Percentiles rank a stretch among this genome's conserved stretches.
Conservation (phyloP, 352 stramenopile species). For the Phytophthora cajani region DNA sequence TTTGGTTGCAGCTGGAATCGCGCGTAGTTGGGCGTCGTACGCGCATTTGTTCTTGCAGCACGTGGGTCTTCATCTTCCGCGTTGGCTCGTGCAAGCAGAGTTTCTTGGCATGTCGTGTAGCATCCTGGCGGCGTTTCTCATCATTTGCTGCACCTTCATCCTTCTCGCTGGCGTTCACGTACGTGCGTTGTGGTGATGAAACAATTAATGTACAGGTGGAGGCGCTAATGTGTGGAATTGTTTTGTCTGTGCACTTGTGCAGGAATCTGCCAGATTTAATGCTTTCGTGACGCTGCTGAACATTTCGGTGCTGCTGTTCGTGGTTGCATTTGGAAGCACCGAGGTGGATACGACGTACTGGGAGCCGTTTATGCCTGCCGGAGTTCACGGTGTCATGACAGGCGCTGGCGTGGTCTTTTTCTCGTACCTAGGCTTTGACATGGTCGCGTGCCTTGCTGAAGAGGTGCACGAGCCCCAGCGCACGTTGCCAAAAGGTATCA, state of each 20-base stretch:
- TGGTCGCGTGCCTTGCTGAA: conserved; percentile 92
- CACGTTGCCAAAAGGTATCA: conserved; percentile 93
- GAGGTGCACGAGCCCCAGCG: conserved; percentile 91
- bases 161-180: conserved; percentile 84
- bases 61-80: conserved; percentile 65
- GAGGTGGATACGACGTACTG: conserved; percentile 83
- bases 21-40: conserved; percentile 92
- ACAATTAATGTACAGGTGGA: background rate
- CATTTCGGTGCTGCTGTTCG: conserved; percentile 89
- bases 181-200: conserved; percentile 22
- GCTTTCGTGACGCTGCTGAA: conserved; percentile 90
- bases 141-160: conserved; percentile 86
- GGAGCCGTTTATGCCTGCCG: conserved; percentile 85
- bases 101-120: conserved; percentile 73
- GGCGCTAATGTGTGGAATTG: conserved; percentile 7
- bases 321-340: conserved; percentile 84
- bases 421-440: conserved; percentile 93
- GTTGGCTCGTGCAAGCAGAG: conserved; percentile 67
- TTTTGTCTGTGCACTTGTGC: conserved; percentile 9
- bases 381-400: conserved; percentile 89
- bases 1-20: conserved; percentile 77
- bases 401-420: conserved; percentile 93
- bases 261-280: conserved; percentile 95
- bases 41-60: conserved; percentile 81
- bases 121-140: conserved; percentile 79